Evolutionary conservation across 2,329 filamentous ascomycete species (phyloP), one percentile per base, ranked within the genome.

Genomic region (Helminthosporium solani): DNA sequence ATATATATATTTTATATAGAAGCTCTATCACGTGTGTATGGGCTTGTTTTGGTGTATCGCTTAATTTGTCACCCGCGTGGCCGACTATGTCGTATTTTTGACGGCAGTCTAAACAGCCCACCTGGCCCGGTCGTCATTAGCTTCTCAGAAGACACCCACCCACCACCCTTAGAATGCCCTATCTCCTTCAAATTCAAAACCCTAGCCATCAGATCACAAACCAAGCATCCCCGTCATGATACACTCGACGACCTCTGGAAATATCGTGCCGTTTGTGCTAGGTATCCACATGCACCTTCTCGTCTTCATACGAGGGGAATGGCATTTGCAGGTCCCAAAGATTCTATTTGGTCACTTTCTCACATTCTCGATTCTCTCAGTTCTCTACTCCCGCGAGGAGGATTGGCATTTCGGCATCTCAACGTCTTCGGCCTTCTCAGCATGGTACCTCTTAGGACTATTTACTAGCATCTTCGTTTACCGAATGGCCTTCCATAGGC

Each of bases 401-500:
- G 19, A 14, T 7, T 16, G 18, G n/a, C 18, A 7, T 20, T 12
- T 6, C 33, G 16, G n/a, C 15, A 16, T 7, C 18, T 40, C 18
- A 11, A 14, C 19, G 6, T 33, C 33, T 9, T 31, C 25, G 9
- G 9, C 33, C 14, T 5, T 30, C 28, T 5, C 31, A 35, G 14
- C 28, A 21, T 27, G 7, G n/a, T 42, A 34, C 40, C 23, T 40
- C 23, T 18, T 23, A 20, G 14, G 36, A 3, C 40, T 58, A 8
- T 36, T 52, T 16, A 46, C 49, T 3, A 57, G 53, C 42, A 57
- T 58, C 14, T 49, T 15, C 8, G 41, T 46, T 8, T 57, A 58
- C 35, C 51, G 56, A n/a, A 20, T 53, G 11, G 40, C 50, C 19
- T 52, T 58, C 48, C 54, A 58, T 42, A 45, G 46, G 9, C 40